Evolutionary conservation across 148 eudicot species (phyloP), one percentile per base, ranked within the genome.

Genomic region (Heliosperma pusillum): DNA sequence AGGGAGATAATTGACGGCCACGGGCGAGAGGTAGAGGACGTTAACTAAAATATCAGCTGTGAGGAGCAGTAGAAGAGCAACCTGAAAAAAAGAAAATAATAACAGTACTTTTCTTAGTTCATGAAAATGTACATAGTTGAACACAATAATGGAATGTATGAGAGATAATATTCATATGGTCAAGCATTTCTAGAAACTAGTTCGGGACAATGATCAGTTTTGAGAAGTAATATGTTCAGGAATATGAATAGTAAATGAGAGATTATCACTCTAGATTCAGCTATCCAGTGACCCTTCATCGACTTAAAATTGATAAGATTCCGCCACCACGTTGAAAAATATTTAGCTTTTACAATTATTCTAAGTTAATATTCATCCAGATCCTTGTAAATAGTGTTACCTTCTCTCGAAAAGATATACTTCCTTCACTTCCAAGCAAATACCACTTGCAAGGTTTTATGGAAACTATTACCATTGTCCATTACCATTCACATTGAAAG

Each of bases 1-100:
- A 72, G 98, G 97, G 76, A 94, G 97, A 77, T 66, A 73, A 82
- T 74, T 82, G 74, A 85, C 63, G 47, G 81, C 85, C 79, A 83
- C 82, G 3, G 97, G 96, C 40, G 93, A 85, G 44, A 91, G 76
- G 83, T 82, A 91, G 29, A 91, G 76, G 71, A 53, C 75, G 76
- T 84, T 83, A 27, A 89, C 78, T 62, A 82, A 30, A 53, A 89
- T 70, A 89, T 92, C 98, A 61, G 80, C 86, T 47, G 84, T 82
- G 91, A 94, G 69, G 42, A 90, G 47, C 57, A 88, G 64, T 74
- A 94, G 83, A 21, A 88, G 83, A 78, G 86, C 55, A 77, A 86
- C 90, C 98, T 94, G 91, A 68, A 83, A 75, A 68, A 60, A 42
- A 67, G 12, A 72, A 25, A 47, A 33, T 25, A 50, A 21, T 40